These are phyloP conservation scores for Trebouxia sp. DNA, from an alignment of 139 green algal genomes.

Conservation along the genomic window DNA sequence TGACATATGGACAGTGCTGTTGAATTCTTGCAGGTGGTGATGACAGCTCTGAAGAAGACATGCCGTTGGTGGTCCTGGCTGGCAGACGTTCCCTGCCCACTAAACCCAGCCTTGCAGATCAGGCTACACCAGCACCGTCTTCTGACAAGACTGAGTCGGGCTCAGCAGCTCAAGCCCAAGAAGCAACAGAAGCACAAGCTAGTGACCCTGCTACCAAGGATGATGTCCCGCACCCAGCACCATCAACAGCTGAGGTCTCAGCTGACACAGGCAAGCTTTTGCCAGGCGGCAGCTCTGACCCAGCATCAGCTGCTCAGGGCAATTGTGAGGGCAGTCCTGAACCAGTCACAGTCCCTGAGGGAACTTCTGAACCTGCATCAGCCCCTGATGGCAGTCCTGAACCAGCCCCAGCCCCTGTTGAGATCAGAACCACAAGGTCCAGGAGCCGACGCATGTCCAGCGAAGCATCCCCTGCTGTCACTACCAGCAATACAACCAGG, in stretches of 20 bases:
- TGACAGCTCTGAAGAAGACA: slow-evolving; percentile 3
- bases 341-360: neutral
- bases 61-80: neutral
- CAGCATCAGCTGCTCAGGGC: neutral
- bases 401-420: neutral
- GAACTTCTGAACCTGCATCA: neutral
- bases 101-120: too few relatives aligned
- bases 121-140: too few relatives aligned
- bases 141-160: neutral
- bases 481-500: neutral
- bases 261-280: too few relatives aligned
- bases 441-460: neutral
- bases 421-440: neutral
- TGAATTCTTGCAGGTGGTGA: neutral
- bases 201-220: neutral
- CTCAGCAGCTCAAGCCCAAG: neutral
- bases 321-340: neutral
- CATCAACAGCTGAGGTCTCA: neutral
- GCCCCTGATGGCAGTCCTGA: neutral
- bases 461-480: neutral
- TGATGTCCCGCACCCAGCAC: neutral
- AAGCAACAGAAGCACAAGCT: neutral
- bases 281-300: too few relatives aligned
- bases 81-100: neutral
- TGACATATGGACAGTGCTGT: too few relatives aligned